A percentile compares a stretch with the other conserved stretches of the same genome.
These are phyloP conservation scores for Leccinum boreale DNA, from an alignment of 768 basidiomycete species.

Conservation along the genomic window DNA sequence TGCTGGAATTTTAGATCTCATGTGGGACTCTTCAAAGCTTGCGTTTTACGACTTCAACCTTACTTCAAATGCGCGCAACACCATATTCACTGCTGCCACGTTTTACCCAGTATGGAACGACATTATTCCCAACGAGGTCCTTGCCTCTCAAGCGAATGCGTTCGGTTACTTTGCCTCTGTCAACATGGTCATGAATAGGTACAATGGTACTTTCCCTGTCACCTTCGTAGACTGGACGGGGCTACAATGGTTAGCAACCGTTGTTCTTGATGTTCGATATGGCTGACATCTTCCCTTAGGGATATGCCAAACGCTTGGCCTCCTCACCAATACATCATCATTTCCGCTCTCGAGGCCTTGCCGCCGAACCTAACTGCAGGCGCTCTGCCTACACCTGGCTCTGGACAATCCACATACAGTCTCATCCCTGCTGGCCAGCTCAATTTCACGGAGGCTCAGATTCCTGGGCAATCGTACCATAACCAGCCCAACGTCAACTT, in stretches of 20 bases:
- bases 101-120: constrained; percentile 88
- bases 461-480: constrained; percentile 65
- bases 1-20: constrained; percentile 76
- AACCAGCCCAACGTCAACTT: constrained; percentile 41
- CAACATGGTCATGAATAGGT: constrained; percentile 77
- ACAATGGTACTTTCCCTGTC: constrained; percentile 82
- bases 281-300: constrained; percentile 36
- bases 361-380: constrained; percentile 67
- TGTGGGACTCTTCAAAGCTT: constrained; percentile 80
- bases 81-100: constrained; percentile 67
- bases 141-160: constrained; percentile 52
- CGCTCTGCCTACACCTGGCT: constrained; percentile 47
- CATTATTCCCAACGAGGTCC: constrained; percentile 74
- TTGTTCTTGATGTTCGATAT: neutral
- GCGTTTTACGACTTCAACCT: constrained; percentile 91
- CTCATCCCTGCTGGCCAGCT: constrained; percentile 81
- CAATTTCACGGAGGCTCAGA: constrained; percentile 61
- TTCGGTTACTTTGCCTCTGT: constrained; percentile 72
- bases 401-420: constrained; percentile 56
- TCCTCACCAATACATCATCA: constrained; percentile 76
- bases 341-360: constrained; percentile 72
- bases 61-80: constrained; percentile 60
- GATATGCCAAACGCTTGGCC: constrained; percentile 91
- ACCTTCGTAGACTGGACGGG: constrained; percentile 73
- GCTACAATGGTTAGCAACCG: constrained; percentile 67